Evolutionary conservation across 2,329 filamentous ascomycete species (phyloP).

Genomic region (Sclerotinia sclerotiorum): DNA sequence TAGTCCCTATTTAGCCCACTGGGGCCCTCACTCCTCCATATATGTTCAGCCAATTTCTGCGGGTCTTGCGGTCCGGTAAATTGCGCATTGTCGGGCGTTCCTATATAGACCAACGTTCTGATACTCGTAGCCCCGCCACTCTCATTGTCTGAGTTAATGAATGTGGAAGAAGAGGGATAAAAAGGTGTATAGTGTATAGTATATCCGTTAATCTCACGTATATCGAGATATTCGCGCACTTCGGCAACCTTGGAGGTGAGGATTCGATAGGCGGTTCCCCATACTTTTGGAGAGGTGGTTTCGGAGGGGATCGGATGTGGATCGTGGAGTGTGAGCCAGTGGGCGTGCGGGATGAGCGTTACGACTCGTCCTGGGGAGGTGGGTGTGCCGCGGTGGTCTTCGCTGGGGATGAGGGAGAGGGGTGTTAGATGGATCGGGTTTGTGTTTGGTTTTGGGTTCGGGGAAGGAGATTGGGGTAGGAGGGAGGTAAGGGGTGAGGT

Average conservation of each 20-base stretch:
- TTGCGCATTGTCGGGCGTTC: constrained; percentile 87
- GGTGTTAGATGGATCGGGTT: constrained; percentile 16
- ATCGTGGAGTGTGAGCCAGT: constrained; percentile 74
- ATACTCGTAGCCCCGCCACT: constrained; percentile 38
- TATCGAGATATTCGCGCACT: constrained; percentile 88
- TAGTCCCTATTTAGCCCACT: constrained; percentile 93
- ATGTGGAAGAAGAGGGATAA: constrained; percentile 50
- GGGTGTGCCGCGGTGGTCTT: constrained; percentile 93
- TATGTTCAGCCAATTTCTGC: constrained; percentile 75
- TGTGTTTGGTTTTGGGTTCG: constrained; percentile 12
- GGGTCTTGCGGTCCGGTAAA: constrained; percentile 85
- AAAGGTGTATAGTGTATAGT: constrained; percentile 90
- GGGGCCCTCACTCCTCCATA: constrained; percentile 72
- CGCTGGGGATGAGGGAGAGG: constrained; percentile 50
- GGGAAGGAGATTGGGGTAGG: too few species aligned
- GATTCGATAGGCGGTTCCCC: constrained; percentile 93
- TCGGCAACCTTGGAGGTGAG: constrained; percentile 68
- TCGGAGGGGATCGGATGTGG: constrained; percentile 42
- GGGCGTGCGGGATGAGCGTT: constrained; percentile 80
- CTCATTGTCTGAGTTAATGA: background rate
- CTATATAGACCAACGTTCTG: constrained; percentile 81
- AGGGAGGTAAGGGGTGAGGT: background rate
- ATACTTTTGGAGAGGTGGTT: constrained; percentile 66
- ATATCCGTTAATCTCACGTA: constrained; percentile 97
- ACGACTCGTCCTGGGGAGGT: constrained; percentile 86